Evolutionary conservation across 83 land plant species (phyloP).

Genomic region (Thuja plicata): DNA sequence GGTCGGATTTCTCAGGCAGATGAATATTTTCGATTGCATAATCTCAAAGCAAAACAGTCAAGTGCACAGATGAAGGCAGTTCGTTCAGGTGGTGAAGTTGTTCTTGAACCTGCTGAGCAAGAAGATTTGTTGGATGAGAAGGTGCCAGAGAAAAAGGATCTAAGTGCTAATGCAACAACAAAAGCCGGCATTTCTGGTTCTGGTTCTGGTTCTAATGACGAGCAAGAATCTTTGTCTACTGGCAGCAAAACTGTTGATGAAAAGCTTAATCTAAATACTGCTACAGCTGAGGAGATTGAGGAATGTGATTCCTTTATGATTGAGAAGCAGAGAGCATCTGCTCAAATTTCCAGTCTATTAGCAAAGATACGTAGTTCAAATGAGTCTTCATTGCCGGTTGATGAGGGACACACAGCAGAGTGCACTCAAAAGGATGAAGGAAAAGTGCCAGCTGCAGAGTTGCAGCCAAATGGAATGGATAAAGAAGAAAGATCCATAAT

Average conservation of each 20-base stretch:
- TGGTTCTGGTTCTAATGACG: slow-evolving; percentile 7
- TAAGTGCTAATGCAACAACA: not conserved
- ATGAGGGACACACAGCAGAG: not conserved
- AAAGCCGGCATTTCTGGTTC: slow-evolving; percentile 9
- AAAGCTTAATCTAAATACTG: slow-evolving; percentile 5
- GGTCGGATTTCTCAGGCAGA: slow-evolving; percentile 17
- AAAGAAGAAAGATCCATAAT: not conserved
- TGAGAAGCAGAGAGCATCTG: slow-evolving; percentile 5
- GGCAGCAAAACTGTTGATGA: slow-evolving; percentile 5
- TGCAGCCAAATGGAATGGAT: not conserved
- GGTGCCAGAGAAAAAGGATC: slow-evolving; percentile 7
- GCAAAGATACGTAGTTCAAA: slow-evolving; percentile 1
- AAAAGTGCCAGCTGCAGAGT: slow-evolving; percentile 3
- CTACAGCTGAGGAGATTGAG: not conserved
- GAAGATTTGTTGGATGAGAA: slow-evolving; percentile 6
- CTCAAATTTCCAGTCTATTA: slow-evolving; percentile 6
- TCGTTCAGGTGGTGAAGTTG: slow-evolving; percentile 10
- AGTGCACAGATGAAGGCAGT: slow-evolving; percentile 11
- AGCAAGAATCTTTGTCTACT: slow-evolving; percentile 7
- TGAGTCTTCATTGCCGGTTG: not conserved
- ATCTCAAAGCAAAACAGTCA: slow-evolving; percentile 14
- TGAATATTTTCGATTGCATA: slow-evolving; percentile 20
- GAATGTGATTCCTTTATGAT: not conserved
- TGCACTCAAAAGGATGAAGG: slow-evolving; percentile 1
- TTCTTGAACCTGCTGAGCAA: slow-evolving; percentile 14